These are phyloP conservation scores for Luvunga scandens DNA, from an alignment of 345 rosid species.

Conservation along the genomic window DNA sequence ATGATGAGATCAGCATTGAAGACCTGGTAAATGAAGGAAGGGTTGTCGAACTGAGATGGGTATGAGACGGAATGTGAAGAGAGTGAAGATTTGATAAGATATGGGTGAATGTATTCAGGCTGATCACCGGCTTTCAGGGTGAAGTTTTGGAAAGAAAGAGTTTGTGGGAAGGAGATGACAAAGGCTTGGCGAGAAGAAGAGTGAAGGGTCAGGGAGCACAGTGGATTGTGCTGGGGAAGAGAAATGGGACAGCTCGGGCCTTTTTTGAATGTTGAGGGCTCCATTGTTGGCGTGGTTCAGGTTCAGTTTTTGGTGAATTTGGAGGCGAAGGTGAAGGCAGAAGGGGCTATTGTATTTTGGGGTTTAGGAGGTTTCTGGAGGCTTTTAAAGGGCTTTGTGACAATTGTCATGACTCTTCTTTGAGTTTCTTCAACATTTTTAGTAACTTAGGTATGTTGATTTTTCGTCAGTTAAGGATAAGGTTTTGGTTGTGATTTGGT, in stretches of 20 bases:
- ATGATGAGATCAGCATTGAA: conserved; percentile 68
- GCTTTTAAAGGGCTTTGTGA: conserved; percentile 39
- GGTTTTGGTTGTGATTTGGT: conserved; percentile 2
- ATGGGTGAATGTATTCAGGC: conserved; percentile 90
- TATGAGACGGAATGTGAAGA: conserved; percentile 70
- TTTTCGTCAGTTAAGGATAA: no score
- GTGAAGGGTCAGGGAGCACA: conserved; percentile 77
- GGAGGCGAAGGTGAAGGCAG: conserved; percentile 14
- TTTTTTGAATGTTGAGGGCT: conserved; percentile 25
- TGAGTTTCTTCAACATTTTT: conserved; percentile 30
- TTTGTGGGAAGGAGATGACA: conserved; percentile 87
- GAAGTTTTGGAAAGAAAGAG: conserved; percentile 90
- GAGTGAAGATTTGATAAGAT: conserved; percentile 62
- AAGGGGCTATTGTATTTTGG: no score
- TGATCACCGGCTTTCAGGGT: conserved; percentile 80
- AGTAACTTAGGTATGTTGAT: neutral
- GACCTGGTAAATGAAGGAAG: conserved; percentile 61
- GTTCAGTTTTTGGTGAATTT: neutral
- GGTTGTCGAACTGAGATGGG: conserved; percentile 61
- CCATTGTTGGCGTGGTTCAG: conserved; percentile 11
- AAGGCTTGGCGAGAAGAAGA: conserved; percentile 67
- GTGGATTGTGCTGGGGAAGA: conserved; percentile 69
- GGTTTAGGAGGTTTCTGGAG: conserved; percentile 20
- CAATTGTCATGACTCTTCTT: conserved; percentile 23
- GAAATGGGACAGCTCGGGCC: conserved; percentile 37